Evolutionary conservation across 2,329 filamentous ascomycete species (phyloP).

Genomic region (Ceratocystis smalleyi): DNA sequence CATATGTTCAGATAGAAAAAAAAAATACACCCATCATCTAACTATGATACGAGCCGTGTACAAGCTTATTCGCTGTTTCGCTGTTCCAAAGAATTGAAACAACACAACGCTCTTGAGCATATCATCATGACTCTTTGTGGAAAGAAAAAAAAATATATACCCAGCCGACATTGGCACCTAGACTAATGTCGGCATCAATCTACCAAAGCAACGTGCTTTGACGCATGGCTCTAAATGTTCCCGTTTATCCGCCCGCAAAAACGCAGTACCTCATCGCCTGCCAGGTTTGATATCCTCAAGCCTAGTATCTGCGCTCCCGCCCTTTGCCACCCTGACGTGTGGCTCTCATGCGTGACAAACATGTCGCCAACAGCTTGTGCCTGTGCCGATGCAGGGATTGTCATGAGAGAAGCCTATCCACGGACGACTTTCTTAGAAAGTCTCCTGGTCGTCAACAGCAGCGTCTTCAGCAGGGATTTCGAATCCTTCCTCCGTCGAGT

Average conservation of each 20-base stretch:
- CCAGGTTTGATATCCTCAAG: neutral
- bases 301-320: neutral
- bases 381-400: neutral
- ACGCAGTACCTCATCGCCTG: neutral
- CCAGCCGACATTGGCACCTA: conserved; percentile 5
- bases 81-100: conserved; percentile 1
- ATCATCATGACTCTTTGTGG: conserved; percentile 5
- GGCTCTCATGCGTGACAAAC: neutral
- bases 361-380: neutral
- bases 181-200: neutral
- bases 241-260: conserved; percentile 2
- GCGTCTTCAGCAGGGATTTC: conserved; percentile 76
- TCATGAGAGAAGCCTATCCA: neutral
- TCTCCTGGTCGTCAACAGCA: conserved; percentile 61
- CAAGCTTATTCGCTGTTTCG: neutral
- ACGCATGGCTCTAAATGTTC: neutral
- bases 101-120: neutral
- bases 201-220: neutral
- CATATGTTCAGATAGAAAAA: conserved; percentile 7
- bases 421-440: conserved; percentile 37
- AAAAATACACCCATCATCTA: conserved; percentile 6
- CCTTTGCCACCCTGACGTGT: neutral
- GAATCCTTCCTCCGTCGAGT: conserved; percentile 87
- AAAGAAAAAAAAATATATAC: conserved; percentile 10
- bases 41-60: conserved; percentile 8